phyloP scores from a whole-genome alignment of 495 filamentous ascomycete species.

The Penicillium manginii region DNA sequence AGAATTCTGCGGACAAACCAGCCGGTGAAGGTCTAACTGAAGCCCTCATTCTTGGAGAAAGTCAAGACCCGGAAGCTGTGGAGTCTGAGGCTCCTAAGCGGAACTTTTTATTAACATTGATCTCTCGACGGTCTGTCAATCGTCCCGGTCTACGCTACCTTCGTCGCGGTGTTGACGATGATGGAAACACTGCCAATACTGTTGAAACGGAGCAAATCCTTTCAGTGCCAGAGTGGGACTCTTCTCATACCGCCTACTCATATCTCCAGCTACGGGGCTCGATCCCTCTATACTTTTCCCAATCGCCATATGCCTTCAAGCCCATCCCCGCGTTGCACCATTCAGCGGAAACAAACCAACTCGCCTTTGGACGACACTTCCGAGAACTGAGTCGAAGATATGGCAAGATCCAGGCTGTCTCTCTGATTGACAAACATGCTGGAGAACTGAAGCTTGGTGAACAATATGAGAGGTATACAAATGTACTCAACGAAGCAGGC shows the following conservation, averaged over 20 bases:
- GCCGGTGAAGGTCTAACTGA: slow-evolving; percentile 30
- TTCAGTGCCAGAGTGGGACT: slow-evolving; percentile 64
- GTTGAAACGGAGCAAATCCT: slow-evolving; percentile 96
- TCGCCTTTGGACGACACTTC: slow-evolving; percentile 82
- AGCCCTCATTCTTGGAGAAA: slow-evolving; percentile 38
- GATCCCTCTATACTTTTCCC: slow-evolving; percentile 90
- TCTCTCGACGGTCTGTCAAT: slow-evolving; percentile 82
- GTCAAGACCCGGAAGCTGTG: slow-evolving; percentile 29
- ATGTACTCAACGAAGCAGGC: slow-evolving; percentile 63
- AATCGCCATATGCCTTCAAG: slow-evolving; percentile 90
- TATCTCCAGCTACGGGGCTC: slow-evolving; percentile 86
- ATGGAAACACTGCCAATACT: slow-evolving; percentile 83
- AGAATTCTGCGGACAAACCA: slow-evolving; percentile 14
- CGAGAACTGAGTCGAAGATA: slow-evolving; percentile 65
- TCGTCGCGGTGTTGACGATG: slow-evolving; percentile 86
- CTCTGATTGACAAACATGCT: slow-evolving; percentile 83
- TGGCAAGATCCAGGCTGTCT: slow-evolving; percentile 76
- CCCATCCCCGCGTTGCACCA: slow-evolving; percentile 81
- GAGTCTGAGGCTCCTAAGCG: slow-evolving; percentile 35
- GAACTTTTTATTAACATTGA: slow-evolving; percentile 76
- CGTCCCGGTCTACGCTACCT: slow-evolving; percentile 89
- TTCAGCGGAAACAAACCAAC: slow-evolving; percentile 71
- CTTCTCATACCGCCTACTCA: slow-evolving; percentile 69
- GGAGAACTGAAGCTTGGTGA: slow-evolving; percentile 78
- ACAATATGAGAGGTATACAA: slow-evolving; percentile 68